Base-by-base conservation (phyloP, 2,329 filamentous ascomycete genomes). In the Sporothrix humicola region DNA sequence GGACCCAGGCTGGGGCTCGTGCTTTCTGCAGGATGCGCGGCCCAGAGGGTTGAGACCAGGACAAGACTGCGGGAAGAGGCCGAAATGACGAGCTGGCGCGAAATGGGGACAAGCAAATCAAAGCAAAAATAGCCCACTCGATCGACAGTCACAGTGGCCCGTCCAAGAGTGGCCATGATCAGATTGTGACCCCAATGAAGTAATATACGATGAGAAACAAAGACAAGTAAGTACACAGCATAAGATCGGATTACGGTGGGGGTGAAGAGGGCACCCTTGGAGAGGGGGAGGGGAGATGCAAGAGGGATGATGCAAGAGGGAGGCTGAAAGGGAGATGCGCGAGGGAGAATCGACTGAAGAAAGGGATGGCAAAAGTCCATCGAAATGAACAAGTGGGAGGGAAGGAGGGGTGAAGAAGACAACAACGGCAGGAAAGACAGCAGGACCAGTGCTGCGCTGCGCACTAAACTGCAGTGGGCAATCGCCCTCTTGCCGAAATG, bases 181-280 rank as follows among this genome's bases (percentile, higher is more conserved):
- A 15, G 42, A 48, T 66, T 46, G 20, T 37, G 61, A 48, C 61
- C 46, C 12, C n/a, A 3, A 48, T 66, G 42, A 66, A 66, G 61
- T 66, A 66, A 66, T 66, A 66, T 66, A 66, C 42, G n/a, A 66
- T 26, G 61, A 48, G 61, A 48, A 66, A 66, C 61, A 66, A 20
- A 17, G 42, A 66, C 23, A 48, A 23, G 42, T 66, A 17, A 66
- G 42, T 20, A 20, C 20, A 44, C 61, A 12, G 13, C 42, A 48
- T 15, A 26, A 66, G 61, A 46, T 48, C 20, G 42, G 23, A 13
- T 20, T 20, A 66, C 48, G 2, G 61, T 26, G 52, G 12, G 52
- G 23, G 20, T 23, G 9, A 9, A 15, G 42, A 52, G 61, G 42
- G 42, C 44, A 48, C 44, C 63, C 63, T 52, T 68, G 44, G 63